phyloP scores from a whole-genome alignment of 148 eudicot species.

The Rheum nobile region DNA sequence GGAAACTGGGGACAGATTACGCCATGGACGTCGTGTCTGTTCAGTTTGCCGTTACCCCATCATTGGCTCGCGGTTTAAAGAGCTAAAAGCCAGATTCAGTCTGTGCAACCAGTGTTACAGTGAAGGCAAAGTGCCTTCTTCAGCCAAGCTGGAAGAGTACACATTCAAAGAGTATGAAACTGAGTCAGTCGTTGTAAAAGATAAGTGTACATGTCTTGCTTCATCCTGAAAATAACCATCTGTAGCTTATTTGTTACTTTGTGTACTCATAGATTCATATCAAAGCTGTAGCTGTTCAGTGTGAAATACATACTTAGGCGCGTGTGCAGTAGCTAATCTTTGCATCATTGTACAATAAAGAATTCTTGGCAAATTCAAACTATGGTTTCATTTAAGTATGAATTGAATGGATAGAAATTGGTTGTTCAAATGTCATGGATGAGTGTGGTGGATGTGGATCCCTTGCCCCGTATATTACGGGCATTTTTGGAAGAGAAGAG shows the following conservation, averaged over 20 bases:
- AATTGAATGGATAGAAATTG: background rate
- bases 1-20: conserved; percentile 67
- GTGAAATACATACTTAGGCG: conserved; percentile 1
- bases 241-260: conserved; percentile 5
- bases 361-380: background rate
- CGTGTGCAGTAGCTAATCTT: background rate
- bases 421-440: background rate
- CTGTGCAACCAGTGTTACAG: conserved; percentile 83
- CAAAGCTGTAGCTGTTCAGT: background rate
- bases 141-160: conserved; percentile 72
- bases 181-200: conserved; percentile 71
- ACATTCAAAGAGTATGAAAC: conserved; percentile 70
- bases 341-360: background rate
- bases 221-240: background rate
- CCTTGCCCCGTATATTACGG: background rate
- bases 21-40: conserved; percentile 71
- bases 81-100: conserved; percentile 62
- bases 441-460: background rate
- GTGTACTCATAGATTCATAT: background rate
- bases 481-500: background rate
- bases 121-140: conserved; percentile 88
- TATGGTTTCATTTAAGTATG: too few species aligned
- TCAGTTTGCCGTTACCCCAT: conserved; percentile 84
- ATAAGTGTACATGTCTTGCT: conserved; percentile 61
- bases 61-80: conserved; percentile 82